Evolutionary conservation across 352 stramenopile genomes (phyloP).

Genomic region (Phytophthora pisi): DNA sequence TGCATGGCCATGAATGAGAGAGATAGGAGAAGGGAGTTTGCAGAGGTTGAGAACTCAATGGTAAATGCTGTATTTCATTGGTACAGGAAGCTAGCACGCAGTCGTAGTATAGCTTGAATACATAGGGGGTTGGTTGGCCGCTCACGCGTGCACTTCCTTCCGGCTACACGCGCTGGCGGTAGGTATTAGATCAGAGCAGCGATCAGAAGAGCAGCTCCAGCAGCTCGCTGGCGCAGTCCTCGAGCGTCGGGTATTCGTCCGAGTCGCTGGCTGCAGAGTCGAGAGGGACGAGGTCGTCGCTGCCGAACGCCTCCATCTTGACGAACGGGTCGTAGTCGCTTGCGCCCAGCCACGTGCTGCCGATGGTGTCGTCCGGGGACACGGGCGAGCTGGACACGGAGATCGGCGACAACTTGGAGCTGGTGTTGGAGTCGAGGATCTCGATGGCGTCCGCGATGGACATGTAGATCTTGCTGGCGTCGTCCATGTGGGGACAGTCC

Average conservation of each 20-base stretch:
- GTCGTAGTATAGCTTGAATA: slow-evolving; percentile 38
- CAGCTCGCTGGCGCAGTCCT: slow-evolving; percentile 70
- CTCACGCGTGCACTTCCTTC: slow-evolving; percentile 20
- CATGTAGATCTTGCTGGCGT: slow-evolving; percentile 49
- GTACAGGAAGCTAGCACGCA: slow-evolving; percentile 38
- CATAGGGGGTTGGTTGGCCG: slow-evolving; percentile 19
- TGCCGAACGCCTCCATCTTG: slow-evolving; percentile 26
- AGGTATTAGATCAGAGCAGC: neutral
- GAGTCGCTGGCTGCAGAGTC: slow-evolving; percentile 45
- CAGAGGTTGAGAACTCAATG: slow-evolving; percentile 10
- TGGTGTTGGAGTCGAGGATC: slow-evolving; percentile 46
- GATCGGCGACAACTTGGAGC: neutral
- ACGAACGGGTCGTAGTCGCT: slow-evolving; percentile 22
- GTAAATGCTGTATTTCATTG: slow-evolving; percentile 36
- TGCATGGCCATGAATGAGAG: neutral
- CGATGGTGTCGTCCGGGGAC: slow-evolving; percentile 31
- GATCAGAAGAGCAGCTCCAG: slow-evolving; percentile 70
- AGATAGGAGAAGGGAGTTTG: too few relatives aligned
- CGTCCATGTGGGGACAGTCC: slow-evolving; percentile 39
- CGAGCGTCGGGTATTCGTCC: slow-evolving; percentile 55
- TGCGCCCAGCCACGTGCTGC: slow-evolving; percentile 24
- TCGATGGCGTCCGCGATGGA: slow-evolving; percentile 51
- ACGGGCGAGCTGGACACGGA: slow-evolving; percentile 26
- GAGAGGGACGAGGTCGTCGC: slow-evolving; percentile 32
- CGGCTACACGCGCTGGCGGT: slow-evolving; percentile 22